Evolutionary conservation across 176 grass and related monocot genomes (phyloP).

Genomic region (Triticum monococcum): DNA sequence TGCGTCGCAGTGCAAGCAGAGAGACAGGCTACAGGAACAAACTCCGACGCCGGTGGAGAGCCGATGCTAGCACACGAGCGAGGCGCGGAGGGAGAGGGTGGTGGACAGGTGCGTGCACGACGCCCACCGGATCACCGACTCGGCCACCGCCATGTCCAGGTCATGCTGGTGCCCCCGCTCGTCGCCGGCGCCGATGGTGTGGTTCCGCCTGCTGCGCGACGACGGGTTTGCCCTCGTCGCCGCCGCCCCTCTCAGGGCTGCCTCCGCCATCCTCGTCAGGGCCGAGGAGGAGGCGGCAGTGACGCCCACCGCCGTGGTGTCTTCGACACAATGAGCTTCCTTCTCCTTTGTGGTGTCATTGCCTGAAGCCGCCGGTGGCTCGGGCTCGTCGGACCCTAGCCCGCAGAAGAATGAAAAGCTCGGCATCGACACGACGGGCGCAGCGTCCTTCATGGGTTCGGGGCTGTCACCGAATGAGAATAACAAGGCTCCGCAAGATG

Average conservation of each 20-base stretch:
- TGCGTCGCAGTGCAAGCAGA: neutral
- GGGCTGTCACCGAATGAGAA: slow-evolving; percentile 49
- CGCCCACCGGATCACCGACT: slow-evolving; percentile 91
- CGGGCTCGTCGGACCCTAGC: neutral
- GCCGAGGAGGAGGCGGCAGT: neutral
- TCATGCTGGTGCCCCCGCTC: slow-evolving; percentile 50
- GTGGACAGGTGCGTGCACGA: slow-evolving; percentile 83
- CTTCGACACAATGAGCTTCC: neutral
- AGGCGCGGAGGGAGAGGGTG: slow-evolving; percentile 71
- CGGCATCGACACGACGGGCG: slow-evolving; percentile 44
- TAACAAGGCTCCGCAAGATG: slow-evolving; percentile 18
- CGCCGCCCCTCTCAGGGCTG: neutral
- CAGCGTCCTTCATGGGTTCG: neutral
- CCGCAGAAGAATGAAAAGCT: slow-evolving; percentile 71
- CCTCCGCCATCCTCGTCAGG: neutral
- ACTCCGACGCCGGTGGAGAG: neutral
- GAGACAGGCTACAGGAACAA: neutral
- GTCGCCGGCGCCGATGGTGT: slow-evolving; percentile 64
- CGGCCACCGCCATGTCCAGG: slow-evolving; percentile 60
- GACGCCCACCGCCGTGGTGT: neutral
- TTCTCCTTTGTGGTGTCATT: neutral
- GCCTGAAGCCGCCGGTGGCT: neutral
- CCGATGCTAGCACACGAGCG: slow-evolving; percentile 71
- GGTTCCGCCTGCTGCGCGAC: slow-evolving; percentile 50
- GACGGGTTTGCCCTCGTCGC: slow-evolving; percentile 8